Conservation (phyloP, 2,329 filamentous ascomycete genomes). For the Talaromyces funiculosus region DNA sequence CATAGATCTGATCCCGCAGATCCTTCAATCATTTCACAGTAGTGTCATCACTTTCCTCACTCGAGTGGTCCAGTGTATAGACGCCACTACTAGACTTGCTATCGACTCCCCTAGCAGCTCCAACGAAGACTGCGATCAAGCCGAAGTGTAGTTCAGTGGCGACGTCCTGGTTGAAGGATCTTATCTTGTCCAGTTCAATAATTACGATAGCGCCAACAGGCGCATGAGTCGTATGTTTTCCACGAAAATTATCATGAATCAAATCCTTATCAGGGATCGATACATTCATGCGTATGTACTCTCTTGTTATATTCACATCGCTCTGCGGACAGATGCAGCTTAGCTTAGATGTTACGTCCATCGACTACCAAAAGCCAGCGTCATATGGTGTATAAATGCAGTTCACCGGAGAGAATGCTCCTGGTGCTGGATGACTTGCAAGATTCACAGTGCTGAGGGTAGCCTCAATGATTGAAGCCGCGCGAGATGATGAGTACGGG, state of each 20-base stretch:
- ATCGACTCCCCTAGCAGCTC: too few species aligned
- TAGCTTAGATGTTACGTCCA: background rate
- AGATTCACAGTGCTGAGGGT: too few species aligned
- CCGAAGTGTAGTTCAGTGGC: too few species aligned
- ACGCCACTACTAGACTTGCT: too few species aligned
- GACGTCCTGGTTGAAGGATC: too few species aligned
- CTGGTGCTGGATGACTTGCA: background rate
- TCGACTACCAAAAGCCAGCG: background rate
- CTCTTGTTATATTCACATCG: background rate
- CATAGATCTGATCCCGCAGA: background rate
- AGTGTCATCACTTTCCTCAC: too few species aligned
- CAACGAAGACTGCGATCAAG: too few species aligned
- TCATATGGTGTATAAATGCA: slow-evolving; percentile 4
- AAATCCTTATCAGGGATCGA: background rate
- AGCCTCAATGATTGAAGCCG: background rate
- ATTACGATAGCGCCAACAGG: background rate
- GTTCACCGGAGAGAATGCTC: slow-evolving; percentile 1
- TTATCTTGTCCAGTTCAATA: too few species aligned
- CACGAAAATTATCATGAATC: background rate
- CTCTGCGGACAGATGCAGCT: background rate
- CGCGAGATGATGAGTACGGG: background rate
- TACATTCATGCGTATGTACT: background rate
- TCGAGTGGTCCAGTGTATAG: too few species aligned
- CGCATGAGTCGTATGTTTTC: background rate
- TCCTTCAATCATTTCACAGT: too few species aligned